A percentile compares a stretch with the other conserved stretches of the same genome.
phyloP scores from a whole-genome alignment of 768 basidiomycete genomes.

The Arthromyces matolae region DNA sequence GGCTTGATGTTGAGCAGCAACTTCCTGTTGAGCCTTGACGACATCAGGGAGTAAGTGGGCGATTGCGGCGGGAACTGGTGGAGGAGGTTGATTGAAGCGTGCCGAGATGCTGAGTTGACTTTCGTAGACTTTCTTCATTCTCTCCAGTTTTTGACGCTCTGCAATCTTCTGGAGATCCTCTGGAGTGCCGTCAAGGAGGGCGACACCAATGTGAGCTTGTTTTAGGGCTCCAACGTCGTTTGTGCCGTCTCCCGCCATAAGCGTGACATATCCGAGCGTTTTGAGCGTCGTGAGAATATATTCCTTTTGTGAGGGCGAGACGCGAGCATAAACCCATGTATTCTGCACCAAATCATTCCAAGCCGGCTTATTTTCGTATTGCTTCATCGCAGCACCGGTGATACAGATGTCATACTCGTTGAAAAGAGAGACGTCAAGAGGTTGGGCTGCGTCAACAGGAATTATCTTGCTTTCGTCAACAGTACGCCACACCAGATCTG shows the following conservation, averaged over 20 bases:
- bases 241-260: slow-evolving; percentile 99
- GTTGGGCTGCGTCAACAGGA: slow-evolving; percentile 74
- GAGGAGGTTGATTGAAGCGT: slow-evolving; percentile 90
- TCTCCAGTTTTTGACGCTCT: slow-evolving; percentile 73
- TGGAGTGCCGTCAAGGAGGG: slow-evolving; percentile 28
- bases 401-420: slow-evolving; percentile 93
- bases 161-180: slow-evolving; percentile 12
- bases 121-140: slow-evolving; percentile 96
- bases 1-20: slow-evolving; percentile 44
- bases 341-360: slow-evolving; percentile 87
- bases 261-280: slow-evolving; percentile 82
- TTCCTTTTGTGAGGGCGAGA: slow-evolving; percentile 95
- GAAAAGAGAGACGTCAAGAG: slow-evolving; percentile 75
- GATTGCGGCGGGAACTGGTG: slow-evolving; percentile 86
- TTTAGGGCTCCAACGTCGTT: slow-evolving; percentile 99
- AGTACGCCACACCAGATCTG: slow-evolving; percentile 89
- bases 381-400: slow-evolving; percentile 90
- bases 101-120: slow-evolving; percentile 88
- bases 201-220: slow-evolving; percentile 96
- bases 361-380: slow-evolving; percentile 65
- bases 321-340: slow-evolving; percentile 98
- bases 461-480: slow-evolving; percentile 92
- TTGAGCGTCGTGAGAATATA: slow-evolving; percentile 89
- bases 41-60: slow-evolving; percentile 87
- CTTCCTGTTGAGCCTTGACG: slow-evolving; percentile 84